Conservation (phyloP, 805 yeast genomes). For the Cyberlindnera subsufficiens region DNA sequence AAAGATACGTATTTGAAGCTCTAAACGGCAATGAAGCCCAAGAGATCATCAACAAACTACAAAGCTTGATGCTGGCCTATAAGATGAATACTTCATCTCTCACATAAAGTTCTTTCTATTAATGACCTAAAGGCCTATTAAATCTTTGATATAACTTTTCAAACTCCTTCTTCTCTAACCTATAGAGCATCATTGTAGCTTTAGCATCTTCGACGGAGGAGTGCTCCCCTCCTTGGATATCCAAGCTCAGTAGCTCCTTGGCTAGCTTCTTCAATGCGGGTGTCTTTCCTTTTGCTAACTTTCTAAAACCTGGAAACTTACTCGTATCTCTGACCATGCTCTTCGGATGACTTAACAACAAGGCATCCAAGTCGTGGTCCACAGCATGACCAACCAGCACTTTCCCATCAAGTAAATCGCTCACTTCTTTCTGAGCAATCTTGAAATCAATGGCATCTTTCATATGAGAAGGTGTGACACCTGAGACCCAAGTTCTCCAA, state of each 20-base stretch:
- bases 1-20: conserved; percentile 86
- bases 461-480: conserved; percentile 70
- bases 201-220: conserved; percentile 89
- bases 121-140: not conserved
- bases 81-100: conserved; percentile 30
- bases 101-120: not conserved
- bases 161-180: conserved; percentile 55
- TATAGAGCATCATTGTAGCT: conserved; percentile 79
- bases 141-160: conserved; percentile 33
- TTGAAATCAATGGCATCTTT: conserved; percentile 57
- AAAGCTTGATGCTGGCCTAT: conserved; percentile 50
- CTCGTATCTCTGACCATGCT: conserved; percentile 70
- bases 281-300: conserved; percentile 57
- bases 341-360: conserved; percentile 64
- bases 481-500: conserved; percentile 93
- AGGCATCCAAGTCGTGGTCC: conserved; percentile 67
- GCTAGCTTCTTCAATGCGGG: conserved; percentile 69
- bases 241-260: conserved; percentile 46
- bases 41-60: conserved; percentile 72
- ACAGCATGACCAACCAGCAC: conserved; percentile 83
- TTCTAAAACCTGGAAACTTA: conserved; percentile 49
- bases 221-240: conserved; percentile 72
- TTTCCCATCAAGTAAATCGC: conserved; percentile 46
- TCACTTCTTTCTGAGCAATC: conserved; percentile 56
- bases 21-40: conserved; percentile 49